Evolutionary conservation across 495 filamentous ascomycete genomes (phyloP).

Genomic region (Penicillium tannophilum): DNA sequence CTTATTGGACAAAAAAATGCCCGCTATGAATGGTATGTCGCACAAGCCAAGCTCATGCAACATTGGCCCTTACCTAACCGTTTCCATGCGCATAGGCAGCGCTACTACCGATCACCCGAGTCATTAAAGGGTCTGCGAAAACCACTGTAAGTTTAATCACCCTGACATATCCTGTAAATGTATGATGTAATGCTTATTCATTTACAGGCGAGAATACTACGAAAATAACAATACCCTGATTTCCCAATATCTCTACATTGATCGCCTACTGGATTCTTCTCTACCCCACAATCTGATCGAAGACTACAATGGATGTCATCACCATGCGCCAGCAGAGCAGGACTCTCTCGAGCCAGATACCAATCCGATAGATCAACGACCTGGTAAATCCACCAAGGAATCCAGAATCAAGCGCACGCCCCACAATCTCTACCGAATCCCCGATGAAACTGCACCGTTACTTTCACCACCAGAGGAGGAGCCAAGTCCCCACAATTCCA

Average conservation of each 20-base stretch:
- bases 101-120: conserved; percentile 35
- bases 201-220: conserved; percentile 68
- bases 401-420: conserved; percentile 75
- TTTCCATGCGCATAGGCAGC: conserved; percentile 26
- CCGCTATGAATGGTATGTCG: conserved; percentile 39
- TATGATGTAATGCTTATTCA: neutral
- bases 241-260: conserved; percentile 88
- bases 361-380: conserved; percentile 20
- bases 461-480: conserved; percentile 33
- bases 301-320: conserved; percentile 60
- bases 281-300: conserved; percentile 83
- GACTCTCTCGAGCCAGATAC: conserved; percentile 6
- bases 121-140: conserved; percentile 31
- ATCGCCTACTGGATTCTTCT: conserved; percentile 86
- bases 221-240: conserved; percentile 80
- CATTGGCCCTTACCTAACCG: neutral
- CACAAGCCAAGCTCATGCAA: neutral
- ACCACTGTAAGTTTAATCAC: conserved; percentile 27
- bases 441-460: conserved; percentile 70
- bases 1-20: conserved; percentile 42
- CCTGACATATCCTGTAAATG: neutral
- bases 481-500: conserved; percentile 21
- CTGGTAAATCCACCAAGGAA: conserved; percentile 1
- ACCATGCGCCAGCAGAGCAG: neutral
- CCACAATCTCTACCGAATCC: conserved; percentile 75